Percentiles rank a stretch among this genome's conserved stretches.
phyloP scores from a whole-genome alignment of 768 basidiomycete genomes.

The Clathrus columnatus region DNA sequence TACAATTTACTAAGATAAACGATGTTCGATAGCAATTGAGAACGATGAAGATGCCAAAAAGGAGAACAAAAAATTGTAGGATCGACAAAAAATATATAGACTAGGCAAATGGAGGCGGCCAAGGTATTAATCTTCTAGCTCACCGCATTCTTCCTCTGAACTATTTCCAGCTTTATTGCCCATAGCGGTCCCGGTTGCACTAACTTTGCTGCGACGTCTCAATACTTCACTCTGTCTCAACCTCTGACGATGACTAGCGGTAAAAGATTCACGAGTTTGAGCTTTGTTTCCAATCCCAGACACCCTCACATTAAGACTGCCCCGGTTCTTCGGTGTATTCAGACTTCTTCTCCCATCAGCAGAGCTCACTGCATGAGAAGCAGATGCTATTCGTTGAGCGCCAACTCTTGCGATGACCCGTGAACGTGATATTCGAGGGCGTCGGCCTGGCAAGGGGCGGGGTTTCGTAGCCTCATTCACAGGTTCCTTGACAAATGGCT shows the following conservation, averaged over 20 bases:
- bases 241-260: slow-evolving; percentile 60
- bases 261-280: not conserved
- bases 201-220: slow-evolving; percentile 38
- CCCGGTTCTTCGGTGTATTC: slow-evolving; percentile 3
- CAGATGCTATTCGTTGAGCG: slow-evolving; percentile 51
- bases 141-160: not conserved
- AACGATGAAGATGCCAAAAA: too few species aligned
- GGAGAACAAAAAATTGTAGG: too few species aligned
- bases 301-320: not conserved
- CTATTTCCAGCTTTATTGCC: not conserved
- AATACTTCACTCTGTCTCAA: slow-evolving; percentile 71
- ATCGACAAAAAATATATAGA: not conserved
- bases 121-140: not conserved
- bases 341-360: slow-evolving; percentile 1
- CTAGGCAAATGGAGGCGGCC: not conserved
- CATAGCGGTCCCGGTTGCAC: not conserved
- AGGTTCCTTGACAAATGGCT: slow-evolving; percentile 21
- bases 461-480: slow-evolving; percentile 14
- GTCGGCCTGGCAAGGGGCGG: slow-evolving; percentile 32
- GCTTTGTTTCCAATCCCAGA: slow-evolving; percentile 8
- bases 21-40: too few species aligned
- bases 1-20: too few species aligned
- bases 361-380: not conserved
- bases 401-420: slow-evolving; percentile 71
- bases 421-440: slow-evolving; percentile 73